A percentile compares a stretch with the other conserved stretches of the same genome.
Evolutionary conservation across 2,329 filamentous ascomycete genomes (phyloP).

Genomic region (Apiospora hydei): DNA sequence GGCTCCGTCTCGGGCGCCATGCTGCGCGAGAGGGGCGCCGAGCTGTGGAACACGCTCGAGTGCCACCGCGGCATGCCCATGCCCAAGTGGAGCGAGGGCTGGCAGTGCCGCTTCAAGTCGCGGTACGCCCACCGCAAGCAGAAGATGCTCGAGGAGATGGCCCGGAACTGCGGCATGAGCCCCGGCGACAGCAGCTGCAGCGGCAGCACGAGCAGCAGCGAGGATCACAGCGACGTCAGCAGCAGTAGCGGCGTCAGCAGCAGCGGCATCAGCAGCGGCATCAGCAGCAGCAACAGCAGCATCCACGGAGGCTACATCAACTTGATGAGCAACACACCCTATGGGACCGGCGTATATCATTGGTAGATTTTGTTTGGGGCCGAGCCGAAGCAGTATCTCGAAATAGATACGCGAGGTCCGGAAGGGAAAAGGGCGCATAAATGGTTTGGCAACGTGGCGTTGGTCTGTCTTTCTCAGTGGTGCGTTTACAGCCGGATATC

Average conservation of each 20-base stretch:
- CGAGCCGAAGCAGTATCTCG: slow-evolving; percentile 5
- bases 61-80: slow-evolving; percentile 28
- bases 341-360: slow-evolving; percentile 4
- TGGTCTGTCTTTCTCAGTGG: slow-evolving; percentile 17
- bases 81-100: slow-evolving; percentile 30
- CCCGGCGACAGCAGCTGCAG: neutral
- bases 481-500: slow-evolving; percentile 6
- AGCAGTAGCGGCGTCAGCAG: neutral
- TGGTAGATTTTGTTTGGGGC: neutral
- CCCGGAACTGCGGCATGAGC: slow-evolving; percentile 24
- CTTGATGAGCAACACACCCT: neutral
- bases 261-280: neutral
- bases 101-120: slow-evolving; percentile 28
- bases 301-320: neutral
- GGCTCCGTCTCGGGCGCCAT: slow-evolving; percentile 27
- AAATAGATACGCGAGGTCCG: slow-evolving; percentile 12
- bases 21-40: slow-evolving; percentile 25
- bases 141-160: slow-evolving; percentile 27
- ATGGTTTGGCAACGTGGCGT: slow-evolving; percentile 12
- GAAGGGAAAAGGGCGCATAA: slow-evolving; percentile 15
- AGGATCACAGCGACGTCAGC: neutral
- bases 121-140: slow-evolving; percentile 28
- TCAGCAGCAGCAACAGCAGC: neutral
- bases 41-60: slow-evolving; percentile 29
- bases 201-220: neutral